phyloP scores from a whole-genome alignment of 345 rosid genomes.

The Linum tenue region DNA sequence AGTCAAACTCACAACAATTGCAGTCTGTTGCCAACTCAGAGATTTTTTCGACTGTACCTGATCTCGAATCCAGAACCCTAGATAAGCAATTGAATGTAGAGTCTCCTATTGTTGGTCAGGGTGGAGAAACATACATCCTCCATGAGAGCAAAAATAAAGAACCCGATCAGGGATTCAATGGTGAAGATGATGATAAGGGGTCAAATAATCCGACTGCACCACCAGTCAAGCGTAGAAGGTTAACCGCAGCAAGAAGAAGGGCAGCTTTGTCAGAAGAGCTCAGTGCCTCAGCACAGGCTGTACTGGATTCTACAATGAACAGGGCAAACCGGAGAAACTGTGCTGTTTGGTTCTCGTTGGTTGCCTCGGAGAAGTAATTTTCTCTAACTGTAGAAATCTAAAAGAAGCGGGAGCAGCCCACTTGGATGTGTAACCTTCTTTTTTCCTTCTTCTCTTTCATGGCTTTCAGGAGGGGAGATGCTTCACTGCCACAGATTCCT shows the following conservation, averaged over 20 bases:
- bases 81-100: constrained; percentile 28
- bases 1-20: constrained; percentile 53
- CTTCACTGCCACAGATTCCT: constrained; percentile 78
- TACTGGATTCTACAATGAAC: constrained; percentile 39
- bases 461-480: constrained; percentile 63
- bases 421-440: background rate
- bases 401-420: no score
- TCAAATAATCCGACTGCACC: constrained; percentile 37
- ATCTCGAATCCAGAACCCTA: constrained; percentile 28
- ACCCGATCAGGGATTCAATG: constrained; percentile 36
- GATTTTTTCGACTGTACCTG: constrained; percentile 23
- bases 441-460: constrained; percentile 4
- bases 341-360: constrained; percentile 88
- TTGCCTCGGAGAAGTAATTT: constrained; percentile 86
- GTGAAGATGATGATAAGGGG: constrained; percentile 37
- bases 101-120: constrained; percentile 19
- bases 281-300: constrained; percentile 39
- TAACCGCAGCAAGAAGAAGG: constrained; percentile 50
- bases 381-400: background rate
- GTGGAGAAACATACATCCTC: constrained; percentile 19
- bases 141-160: constrained; percentile 43
- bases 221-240: constrained; percentile 50
- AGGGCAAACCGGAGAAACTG: constrained; percentile 46
- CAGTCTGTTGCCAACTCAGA: constrained; percentile 28
- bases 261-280: constrained; percentile 39